Evolutionary conservation across 805 yeast genomes (phyloP).

Genomic region (Kurtzmaniella fragi): DNA sequence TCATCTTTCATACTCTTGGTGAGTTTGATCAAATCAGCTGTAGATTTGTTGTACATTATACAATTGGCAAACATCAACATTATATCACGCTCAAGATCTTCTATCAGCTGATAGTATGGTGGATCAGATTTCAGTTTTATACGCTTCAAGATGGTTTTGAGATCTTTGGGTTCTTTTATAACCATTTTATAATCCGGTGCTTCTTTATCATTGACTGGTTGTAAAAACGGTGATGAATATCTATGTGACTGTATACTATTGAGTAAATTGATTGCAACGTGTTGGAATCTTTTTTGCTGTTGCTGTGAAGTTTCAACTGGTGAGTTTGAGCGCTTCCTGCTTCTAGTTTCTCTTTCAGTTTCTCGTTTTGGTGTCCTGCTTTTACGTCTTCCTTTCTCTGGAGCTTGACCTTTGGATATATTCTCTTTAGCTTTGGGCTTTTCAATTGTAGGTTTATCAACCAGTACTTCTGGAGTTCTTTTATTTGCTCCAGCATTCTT

Average conservation of each 20-base stretch:
- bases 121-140: slow-evolving; percentile 40
- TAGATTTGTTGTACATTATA: slow-evolving; percentile 71
- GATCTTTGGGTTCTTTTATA: slow-evolving; percentile 61
- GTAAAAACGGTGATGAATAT: slow-evolving; percentile 67
- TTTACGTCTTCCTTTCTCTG: slow-evolving; percentile 2
- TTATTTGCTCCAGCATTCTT: neutral
- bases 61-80: slow-evolving; percentile 81
- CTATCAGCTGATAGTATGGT: slow-evolving; percentile 47
- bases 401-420: slow-evolving; percentile 4
- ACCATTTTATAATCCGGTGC: slow-evolving; percentile 67
- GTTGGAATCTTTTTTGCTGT: slow-evolving; percentile 52
- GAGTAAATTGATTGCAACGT: slow-evolving; percentile 56
- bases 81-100: slow-evolving; percentile 62
- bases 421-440: neutral
- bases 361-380: slow-evolving; percentile 12
- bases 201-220: slow-evolving; percentile 61
- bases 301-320: slow-evolving; percentile 8
- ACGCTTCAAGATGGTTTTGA: slow-evolving; percentile 55
- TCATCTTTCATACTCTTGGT: slow-evolving; percentile 70
- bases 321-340: slow-evolving; percentile 11
- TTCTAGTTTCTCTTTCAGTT: slow-evolving; percentile 7
- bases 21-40: slow-evolving; percentile 56
- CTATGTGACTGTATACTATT: slow-evolving; percentile 64
- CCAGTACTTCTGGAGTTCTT: neutral
- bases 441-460: slow-evolving; percentile 4